phyloP scores from a whole-genome alignment of 106 monocot species.

The Triglochin maritima region DNA sequence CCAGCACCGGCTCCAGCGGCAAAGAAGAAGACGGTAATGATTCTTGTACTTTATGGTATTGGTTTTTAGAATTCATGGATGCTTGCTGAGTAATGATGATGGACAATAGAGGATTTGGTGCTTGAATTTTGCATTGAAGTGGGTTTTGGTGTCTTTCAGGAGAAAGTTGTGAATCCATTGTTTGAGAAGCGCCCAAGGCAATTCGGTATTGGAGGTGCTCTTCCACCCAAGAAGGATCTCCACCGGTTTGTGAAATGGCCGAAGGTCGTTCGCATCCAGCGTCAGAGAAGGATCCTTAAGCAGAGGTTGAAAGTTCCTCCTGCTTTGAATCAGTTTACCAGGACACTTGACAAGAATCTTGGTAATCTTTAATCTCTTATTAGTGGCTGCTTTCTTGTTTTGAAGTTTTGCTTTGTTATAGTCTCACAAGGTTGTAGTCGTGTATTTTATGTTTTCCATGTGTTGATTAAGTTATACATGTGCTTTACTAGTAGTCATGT shows the following conservation, averaged over 20 bases:
- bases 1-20: conserved; percentile 15
- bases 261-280: conserved; percentile 79
- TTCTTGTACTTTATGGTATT: not conserved
- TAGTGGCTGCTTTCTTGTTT: not conserved
- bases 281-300: conserved; percentile 88
- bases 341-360: conserved; percentile 84
- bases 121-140: not conserved
- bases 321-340: conserved; percentile 83
- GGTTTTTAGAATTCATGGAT: not conserved
- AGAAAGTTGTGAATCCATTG: conserved; percentile 60
- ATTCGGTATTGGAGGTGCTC: conserved; percentile 86
- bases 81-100: too few species aligned
- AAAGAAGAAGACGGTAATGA: conserved; percentile 53
- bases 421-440: too few species aligned
- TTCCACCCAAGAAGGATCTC: conserved; percentile 90
- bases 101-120: not conserved
- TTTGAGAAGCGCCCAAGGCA: conserved; percentile 92
- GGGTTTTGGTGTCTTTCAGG: conserved; percentile 17
- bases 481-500: not conserved
- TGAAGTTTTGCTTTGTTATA: too few species aligned
- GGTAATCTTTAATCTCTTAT: conserved; percentile 20
- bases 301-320: conserved; percentile 93
- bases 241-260: conserved; percentile 91
- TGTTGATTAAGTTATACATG: not conserved
- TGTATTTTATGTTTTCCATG: too few species aligned